Conservation (phyloP, 139 green algal genomes). For the Protoeuglena noctilucae region DNA sequence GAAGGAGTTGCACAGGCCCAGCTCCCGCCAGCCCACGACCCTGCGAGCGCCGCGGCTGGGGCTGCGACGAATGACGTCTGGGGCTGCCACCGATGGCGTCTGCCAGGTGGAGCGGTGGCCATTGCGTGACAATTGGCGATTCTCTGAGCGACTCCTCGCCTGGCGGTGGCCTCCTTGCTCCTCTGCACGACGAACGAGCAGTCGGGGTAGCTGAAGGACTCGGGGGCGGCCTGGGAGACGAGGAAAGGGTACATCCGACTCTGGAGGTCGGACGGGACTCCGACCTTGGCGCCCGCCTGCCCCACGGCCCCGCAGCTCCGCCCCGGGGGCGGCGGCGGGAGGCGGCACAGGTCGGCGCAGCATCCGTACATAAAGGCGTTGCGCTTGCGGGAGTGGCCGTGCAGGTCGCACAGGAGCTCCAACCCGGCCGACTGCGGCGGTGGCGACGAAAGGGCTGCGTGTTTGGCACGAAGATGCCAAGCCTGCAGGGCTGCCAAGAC, state of each 20-base stretch:
- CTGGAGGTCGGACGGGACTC: conserved; percentile 9
- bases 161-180: conserved; percentile 42
- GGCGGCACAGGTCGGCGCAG: neutral
- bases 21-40: neutral
- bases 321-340: neutral
- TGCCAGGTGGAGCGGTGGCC: too few relatives aligned
- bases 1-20: conserved; percentile 15
- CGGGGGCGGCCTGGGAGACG: conserved; percentile 28
- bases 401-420: conserved; percentile 49
- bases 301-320: conserved; percentile 6
- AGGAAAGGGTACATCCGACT: conserved; percentile 36
- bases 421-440: conserved; percentile 15
- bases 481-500: neutral
- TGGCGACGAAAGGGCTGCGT: neutral
- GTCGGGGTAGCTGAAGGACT: conserved; percentile 34
- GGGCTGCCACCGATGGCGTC: neutral
- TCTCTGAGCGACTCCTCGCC: conserved; percentile 26
- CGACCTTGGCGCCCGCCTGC: neutral
- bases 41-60: too few relatives aligned
- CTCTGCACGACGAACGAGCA: conserved; percentile 45
- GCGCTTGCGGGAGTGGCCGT: conserved; percentile 54
- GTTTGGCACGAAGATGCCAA: neutral
- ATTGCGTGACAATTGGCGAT: neutral
- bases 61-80: too few relatives aligned
- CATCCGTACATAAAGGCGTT: conserved; percentile 58